Evolutionary conservation across 2,329 filamentous ascomycete genomes (phyloP), one percentile per base, ranked within the genome.

Genomic region (Arthrobotrys pseudoclavata): DNA sequence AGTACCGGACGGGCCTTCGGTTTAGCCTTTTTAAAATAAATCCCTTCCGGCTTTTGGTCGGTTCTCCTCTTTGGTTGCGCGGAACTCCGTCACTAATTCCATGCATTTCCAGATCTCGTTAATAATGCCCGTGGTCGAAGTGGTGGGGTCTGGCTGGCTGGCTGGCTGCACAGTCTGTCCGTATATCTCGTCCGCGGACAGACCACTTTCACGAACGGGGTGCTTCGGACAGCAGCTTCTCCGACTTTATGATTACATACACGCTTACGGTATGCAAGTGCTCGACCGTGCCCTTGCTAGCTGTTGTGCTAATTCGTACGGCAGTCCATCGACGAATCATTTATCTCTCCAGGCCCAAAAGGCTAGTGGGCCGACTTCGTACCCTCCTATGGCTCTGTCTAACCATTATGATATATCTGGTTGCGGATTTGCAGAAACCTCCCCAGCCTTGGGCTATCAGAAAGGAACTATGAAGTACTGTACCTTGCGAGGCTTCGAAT

Each of bases 61-160:
- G 37, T 24, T 50, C 62, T 52, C 29, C 31, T 42, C 34, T 60
- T 24, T 24, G 34, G 34, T 52, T 34, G 34, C 53, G 64, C 74
- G 74, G 74, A 77, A 71, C 67, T 77, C 67, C 74, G 60, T 74
- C 42, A 74, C 62, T 72, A 60, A 72, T 74, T 74, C 69, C 69
- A 74, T 50, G 42, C 18, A 31, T 47, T 68, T 74, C 53, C 61
- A 66, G 60, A 42, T 66, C 48, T 50, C 50, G 40, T 50, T 60
- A 66, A 66, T 72, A 61, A 60, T 55, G 34, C 18, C 26, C 13
- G 4, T n/a, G 63, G 48, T 62, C 40, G 40, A 62, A 12, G 31
- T 24, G 31, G 24, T 53, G 13, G 48, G 1, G 4, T 26, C 7
- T 50, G 47, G 47, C 26, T 20, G 47, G 20, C 10, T 50, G 47